Evolutionary conservation across 2,329 filamentous ascomycete species (phyloP).

Genomic region (Plenodomus lindquistii): DNA sequence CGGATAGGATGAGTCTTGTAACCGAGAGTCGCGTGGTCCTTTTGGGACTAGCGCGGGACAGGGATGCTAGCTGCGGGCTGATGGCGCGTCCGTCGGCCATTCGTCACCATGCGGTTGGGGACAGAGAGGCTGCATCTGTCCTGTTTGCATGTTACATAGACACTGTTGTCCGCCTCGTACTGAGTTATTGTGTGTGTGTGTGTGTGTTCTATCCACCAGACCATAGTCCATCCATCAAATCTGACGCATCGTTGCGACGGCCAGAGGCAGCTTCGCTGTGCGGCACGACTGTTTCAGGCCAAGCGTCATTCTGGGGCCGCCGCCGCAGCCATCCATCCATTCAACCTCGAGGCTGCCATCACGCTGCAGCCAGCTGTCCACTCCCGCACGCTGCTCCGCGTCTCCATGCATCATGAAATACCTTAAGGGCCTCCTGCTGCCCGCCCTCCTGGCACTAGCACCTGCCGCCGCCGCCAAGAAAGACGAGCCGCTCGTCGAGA

Average conservation of each 20-base stretch:
- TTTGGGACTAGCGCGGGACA: background rate
- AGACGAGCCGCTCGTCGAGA: constrained; percentile 67
- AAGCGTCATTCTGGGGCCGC: constrained; percentile 28
- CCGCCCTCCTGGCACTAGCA: constrained; percentile 55
- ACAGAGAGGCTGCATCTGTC: constrained; percentile 9
- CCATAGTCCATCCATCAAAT: background rate
- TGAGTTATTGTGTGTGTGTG: too few relatives aligned
- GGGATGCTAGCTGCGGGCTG: constrained; percentile 10
- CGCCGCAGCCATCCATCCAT: constrained; percentile 16
- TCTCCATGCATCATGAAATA: constrained; percentile 46
- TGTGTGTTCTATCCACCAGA: background rate
- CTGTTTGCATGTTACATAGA: constrained; percentile 1
- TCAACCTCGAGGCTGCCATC: constrained; percentile 37
- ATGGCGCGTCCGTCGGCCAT: constrained; percentile 12
- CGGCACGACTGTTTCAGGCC: constrained; percentile 39
- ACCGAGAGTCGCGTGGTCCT: background rate
- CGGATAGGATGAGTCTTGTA: background rate
- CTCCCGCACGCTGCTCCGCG: constrained; percentile 19
- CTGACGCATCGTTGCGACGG: background rate
- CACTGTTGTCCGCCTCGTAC: background rate
- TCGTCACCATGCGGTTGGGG: constrained; percentile 7
- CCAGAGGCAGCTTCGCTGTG: constrained; percentile 13
- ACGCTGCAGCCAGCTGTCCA: constrained; percentile 42
- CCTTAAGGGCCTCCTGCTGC: constrained; percentile 49
- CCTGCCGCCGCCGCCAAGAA: constrained; percentile 47